Base-by-base conservation (phyloP, 2,329 filamentous ascomycete genomes). In the Colletotrichum karsti region DNA sequence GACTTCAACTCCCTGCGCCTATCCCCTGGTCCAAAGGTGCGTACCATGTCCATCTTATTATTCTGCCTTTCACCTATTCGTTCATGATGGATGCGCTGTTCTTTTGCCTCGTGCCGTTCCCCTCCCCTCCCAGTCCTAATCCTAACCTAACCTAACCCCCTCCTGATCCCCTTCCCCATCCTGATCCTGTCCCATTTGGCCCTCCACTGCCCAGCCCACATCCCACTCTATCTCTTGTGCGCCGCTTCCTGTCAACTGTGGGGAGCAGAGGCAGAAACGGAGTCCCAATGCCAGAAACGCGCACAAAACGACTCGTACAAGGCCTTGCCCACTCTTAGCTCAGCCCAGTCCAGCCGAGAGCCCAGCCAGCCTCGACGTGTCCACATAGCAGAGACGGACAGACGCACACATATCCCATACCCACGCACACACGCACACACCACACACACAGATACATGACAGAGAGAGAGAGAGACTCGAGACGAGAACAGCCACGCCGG, bases 171-270 rank as follows among this genome's bases (percentile, higher is more conserved):
- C 35, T 51, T 64, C 54, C 65, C 46, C 60, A 59, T 68, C 37
- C 54, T 46, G 30, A 54, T 68, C 39, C 60, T 68, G 60, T 68
- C 60, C 54, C 60, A 50, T 64, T 68, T 64, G 41, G 65, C 54
- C 65, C 65, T 64, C 65, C 65, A 68, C 65, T 53, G 44, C 59
- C 51, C 46, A 68, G 53, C 54, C 65, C 65, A 68, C 65, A 58
- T 68, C 60, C 60, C 54, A 68, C 65, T 68, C 60, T 54, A 65
- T 65, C 65, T 68, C 53, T 64, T 54, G 53, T 64, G 65, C 65
- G 53, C 39, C 46, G 65, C 65, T 64, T 54, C 15, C 65, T 54
- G 54, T 65, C 61, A 54, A 51, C 39, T 68, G 65, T 68, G 60
- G 65, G 48, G 55, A 59, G 60, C 44, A 58, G 37, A 35, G 46